Evolutionary conservation across 2,329 filamentous ascomycete genomes (phyloP).

Genomic region (Coniochaeta prunicola): DNA sequence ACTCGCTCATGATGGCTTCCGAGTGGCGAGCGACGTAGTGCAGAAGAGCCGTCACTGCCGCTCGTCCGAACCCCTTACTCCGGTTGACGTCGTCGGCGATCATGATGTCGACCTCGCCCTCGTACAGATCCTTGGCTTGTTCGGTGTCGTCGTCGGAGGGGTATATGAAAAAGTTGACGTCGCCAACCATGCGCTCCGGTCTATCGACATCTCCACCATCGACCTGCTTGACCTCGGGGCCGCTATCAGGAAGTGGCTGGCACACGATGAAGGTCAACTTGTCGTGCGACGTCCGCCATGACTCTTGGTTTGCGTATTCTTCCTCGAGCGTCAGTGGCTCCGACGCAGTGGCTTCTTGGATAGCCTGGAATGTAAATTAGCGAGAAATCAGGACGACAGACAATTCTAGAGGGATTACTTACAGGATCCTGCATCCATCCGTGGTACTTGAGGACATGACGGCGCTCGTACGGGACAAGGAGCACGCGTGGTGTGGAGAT

Average conservation of each 20-base stretch:
- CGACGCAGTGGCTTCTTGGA: constrained; percentile 80
- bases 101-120: constrained; percentile 84
- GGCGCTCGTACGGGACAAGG: constrained; percentile 75
- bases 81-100: constrained; percentile 55
- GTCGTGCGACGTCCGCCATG: constrained; percentile 74
- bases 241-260: constrained; percentile 27
- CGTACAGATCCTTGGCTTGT: constrained; percentile 28
- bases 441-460: constrained; percentile 79
- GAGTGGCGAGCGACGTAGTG: constrained; percentile 55
- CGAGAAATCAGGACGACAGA: not conserved
- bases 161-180: constrained; percentile 76
- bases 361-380: constrained; percentile 39
- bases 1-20: constrained; percentile 49
- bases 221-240: not conserved
- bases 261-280: constrained; percentile 93
- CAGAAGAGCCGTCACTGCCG: constrained; percentile 61
- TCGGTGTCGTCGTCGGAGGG: constrained; percentile 49
- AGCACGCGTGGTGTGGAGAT: constrained; percentile 59
- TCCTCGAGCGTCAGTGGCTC: constrained; percentile 73
- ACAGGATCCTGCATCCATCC: constrained; percentile 85
- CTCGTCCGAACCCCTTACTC: constrained; percentile 56
- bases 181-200: constrained; percentile 57
- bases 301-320: constrained; percentile 85
- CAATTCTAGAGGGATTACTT: constrained; percentile 11
- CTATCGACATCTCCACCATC: constrained; percentile 42